These are phyloP conservation scores for Boletus rex-veris DNA, from an alignment of 768 basidiomycete genomes.

Conservation along the genomic window DNA sequence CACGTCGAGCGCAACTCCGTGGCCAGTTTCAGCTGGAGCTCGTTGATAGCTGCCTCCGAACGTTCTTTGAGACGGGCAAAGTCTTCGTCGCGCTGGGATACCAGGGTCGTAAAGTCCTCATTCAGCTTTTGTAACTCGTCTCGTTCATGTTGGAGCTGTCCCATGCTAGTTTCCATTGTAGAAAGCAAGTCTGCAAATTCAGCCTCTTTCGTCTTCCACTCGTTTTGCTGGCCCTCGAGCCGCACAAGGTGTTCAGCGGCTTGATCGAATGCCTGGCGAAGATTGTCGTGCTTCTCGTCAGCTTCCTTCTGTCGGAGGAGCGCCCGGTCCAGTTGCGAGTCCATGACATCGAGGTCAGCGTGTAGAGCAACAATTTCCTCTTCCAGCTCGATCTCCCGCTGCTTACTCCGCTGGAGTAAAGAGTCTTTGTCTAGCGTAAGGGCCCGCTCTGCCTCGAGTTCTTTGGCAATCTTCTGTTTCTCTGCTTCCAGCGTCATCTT, in stretches of 20 bases:
- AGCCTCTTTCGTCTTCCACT: conserved; percentile 60
- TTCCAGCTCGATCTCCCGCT: conserved; percentile 78
- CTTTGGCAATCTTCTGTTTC: conserved; percentile 77
- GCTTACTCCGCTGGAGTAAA: conserved; percentile 78
- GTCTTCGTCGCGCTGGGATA: conserved; percentile 78
- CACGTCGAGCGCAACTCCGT: conserved; percentile 64
- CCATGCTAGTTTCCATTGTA: conserved; percentile 56
- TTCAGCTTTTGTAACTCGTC: conserved; percentile 61
- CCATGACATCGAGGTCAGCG: conserved; percentile 76
- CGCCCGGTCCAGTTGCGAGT: conserved; percentile 81
- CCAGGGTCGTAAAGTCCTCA: conserved; percentile 67
- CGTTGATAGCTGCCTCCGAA: conserved; percentile 57
- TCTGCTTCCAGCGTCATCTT: conserved; percentile 82
- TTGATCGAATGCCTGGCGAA: conserved; percentile 73
- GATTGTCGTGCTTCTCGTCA: conserved; percentile 71
- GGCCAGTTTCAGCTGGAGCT: conserved; percentile 70
- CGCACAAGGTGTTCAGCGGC: conserved; percentile 84
- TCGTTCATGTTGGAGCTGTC: conserved; percentile 52
- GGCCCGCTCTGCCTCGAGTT: conserved; percentile 77
- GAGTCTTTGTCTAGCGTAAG: conserved; percentile 81
- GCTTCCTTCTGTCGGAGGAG: conserved; percentile 73
- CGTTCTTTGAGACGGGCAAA: conserved; percentile 70
- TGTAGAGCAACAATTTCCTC: conserved; percentile 82
- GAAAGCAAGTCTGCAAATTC: conserved; percentile 59
- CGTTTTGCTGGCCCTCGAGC: conserved; percentile 72